Conservation (phyloP, 192 early-diverging fungal genomes). For the Coemansia sp. region DNA sequence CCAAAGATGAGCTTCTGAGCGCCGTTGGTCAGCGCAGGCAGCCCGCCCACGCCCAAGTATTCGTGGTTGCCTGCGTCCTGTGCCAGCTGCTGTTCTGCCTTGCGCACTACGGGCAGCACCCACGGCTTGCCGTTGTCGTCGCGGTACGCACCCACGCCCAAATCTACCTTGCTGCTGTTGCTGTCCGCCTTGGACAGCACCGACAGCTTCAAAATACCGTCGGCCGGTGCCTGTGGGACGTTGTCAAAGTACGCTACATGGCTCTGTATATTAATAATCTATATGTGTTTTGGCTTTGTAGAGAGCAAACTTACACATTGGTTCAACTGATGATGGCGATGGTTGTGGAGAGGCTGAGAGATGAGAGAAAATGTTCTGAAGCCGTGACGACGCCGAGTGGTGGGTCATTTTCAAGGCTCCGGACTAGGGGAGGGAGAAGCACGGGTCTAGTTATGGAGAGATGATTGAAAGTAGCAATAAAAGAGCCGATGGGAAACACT, state of each 20-base stretch:
- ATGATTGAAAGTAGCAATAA: too few species aligned
- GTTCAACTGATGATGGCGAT: not conserved
- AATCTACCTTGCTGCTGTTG: conserved; percentile 80
- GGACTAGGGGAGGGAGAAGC: not conserved
- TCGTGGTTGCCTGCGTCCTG: conserved; percentile 86
- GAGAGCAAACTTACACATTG: conserved; percentile 26
- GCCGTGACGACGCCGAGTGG: not conserved
- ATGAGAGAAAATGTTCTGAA: conserved; percentile 24
- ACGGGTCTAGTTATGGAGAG: not conserved
- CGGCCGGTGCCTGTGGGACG: conserved; percentile 69
- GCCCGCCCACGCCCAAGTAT: conserved; percentile 88
- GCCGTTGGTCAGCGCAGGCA: conserved; percentile 74
- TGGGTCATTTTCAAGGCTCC: not conserved
- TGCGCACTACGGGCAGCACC: conserved; percentile 89
- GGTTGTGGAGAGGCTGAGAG: conserved; percentile 20
- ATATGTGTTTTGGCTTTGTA: not conserved
- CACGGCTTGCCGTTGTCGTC: conserved; percentile 91
- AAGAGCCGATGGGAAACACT: too few species aligned
- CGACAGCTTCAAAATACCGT: conserved; percentile 88
- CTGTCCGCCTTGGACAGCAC: conserved; percentile 80
- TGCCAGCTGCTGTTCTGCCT: conserved; percentile 78
- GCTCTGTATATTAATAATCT: not conserved
- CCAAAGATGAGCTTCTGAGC: conserved; percentile 84
- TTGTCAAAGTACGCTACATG: conserved; percentile 39
- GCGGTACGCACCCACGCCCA: conserved; percentile 96